Evolutionary conservation across 768 basidiomycete species (phyloP), one percentile per base, ranked within the genome.

Genomic region (Lactarius pseudohatsudake): DNA sequence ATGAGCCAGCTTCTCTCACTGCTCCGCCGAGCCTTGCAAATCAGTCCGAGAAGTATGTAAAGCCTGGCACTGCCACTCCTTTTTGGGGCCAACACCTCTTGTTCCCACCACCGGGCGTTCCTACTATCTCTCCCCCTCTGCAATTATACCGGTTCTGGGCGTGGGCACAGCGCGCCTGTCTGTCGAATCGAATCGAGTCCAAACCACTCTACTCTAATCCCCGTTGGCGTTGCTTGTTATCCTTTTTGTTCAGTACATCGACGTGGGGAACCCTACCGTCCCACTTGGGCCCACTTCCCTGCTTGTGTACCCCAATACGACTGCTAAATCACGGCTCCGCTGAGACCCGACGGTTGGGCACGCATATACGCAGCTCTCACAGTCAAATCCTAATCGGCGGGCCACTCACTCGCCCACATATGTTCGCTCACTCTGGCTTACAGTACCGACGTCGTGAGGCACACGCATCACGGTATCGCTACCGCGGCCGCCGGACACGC

Each of bases 371-470:
- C n/a, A 11, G 20, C n/a, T n/a, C 41, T 18, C 15, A 47, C 45
- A 47, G n/a, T 11, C 7, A 47, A 47, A 47, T 47, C 45, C 45
- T 47, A 47, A 47, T n/a, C n/a, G 16, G 41, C 41, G 41, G 41
- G 38, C 41, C 41, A 41, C 41, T 41, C 16, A 41, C 41, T 41
- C 41, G 5, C 16, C 16, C 16, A 16, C 41, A 6, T 15, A 41
- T n/a, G 11, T 53, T 53, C 50, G 22, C 50, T 53, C 50, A 53
- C 26, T 53, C 26, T 53, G 50, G 26, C 50, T 53, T 53, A 53
- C 50, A 53, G 50, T 53, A 15, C 50, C 26, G 50, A 53, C 13
- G 22, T 26, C 47, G 47, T 53, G 50, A 53, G 50, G 26, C 26
- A 53, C 50, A n/a, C 26, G 22, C 22, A 22, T 22, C 11, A 50